Conservation (phyloP, 345 rosid genomes). For the Hibiscus syriacus region DNA sequence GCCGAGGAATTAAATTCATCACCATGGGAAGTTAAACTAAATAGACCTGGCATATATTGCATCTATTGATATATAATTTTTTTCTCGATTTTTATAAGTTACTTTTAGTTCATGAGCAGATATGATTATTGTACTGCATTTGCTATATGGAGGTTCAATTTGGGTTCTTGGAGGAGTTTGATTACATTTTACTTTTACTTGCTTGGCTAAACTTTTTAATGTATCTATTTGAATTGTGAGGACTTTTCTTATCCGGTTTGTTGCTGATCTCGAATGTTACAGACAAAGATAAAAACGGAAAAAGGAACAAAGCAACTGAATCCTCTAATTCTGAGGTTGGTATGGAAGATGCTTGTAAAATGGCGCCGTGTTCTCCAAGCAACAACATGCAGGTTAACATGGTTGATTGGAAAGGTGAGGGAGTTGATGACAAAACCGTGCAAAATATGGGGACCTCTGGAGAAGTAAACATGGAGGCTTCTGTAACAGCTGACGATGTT, state of each 20-base stretch:
- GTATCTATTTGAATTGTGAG: not conserved
- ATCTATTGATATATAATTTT: too few species aligned
- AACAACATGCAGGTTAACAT: slow-evolving; percentile 2
- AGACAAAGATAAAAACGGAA: slow-evolving; percentile 21
- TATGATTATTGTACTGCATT: not conserved
- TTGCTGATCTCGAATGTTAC: slow-evolving; percentile 16
- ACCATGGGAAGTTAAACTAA: not conserved
- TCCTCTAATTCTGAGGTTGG: slow-evolving; percentile 5
- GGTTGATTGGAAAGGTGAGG: slow-evolving; percentile 13
- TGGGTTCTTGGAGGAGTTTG: not conserved
- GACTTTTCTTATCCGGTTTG: not conserved
- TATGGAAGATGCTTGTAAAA: slow-evolving; percentile 17
- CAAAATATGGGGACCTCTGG: slow-evolving; percentile 21
- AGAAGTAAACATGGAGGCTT: slow-evolving; percentile 74
- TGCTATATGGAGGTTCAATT: not conserved
- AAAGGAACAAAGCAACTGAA: slow-evolving; percentile 13
- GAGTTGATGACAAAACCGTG: not conserved
- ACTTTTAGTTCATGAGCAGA: not conserved
- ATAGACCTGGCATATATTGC: too few species aligned
- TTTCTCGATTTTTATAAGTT: not conserved
- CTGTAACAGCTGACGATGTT: slow-evolving; percentile 51
- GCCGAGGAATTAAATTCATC: not conserved
- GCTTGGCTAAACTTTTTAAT: not conserved
- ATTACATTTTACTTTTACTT: not conserved
- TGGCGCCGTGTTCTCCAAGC: slow-evolving; percentile 12